A percentile compares a stretch with the other conserved stretches of the same genome.
Evolutionary conservation across 2,329 filamentous ascomycete genomes (phyloP).

Genomic region (Metarhizium robertsii): DNA sequence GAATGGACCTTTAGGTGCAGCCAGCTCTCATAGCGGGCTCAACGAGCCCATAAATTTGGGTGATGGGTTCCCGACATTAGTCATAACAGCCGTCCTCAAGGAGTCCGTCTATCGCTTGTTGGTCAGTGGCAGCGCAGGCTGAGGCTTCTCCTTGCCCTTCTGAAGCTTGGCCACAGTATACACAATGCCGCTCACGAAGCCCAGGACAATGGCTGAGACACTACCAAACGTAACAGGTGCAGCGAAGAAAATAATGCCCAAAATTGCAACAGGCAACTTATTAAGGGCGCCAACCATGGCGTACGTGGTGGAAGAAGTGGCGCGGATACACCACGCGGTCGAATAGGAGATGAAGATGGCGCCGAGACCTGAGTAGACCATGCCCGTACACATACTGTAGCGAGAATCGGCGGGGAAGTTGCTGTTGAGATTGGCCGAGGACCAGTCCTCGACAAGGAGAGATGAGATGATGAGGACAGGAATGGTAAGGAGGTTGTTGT

Average conservation of each 20-base stretch:
- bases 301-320: slow-evolving; percentile 95
- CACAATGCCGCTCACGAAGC: slow-evolving; percentile 85
- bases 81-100: background rate
- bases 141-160: slow-evolving; percentile 2
- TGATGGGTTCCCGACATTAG: background rate
- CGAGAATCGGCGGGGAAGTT: slow-evolving; percentile 81
- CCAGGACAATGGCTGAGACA: slow-evolving; percentile 81
- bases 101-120: slow-evolving; percentile 1
- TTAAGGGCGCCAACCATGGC: slow-evolving; percentile 98
- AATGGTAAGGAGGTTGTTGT: slow-evolving; percentile 97
- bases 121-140: slow-evolving; percentile 3
- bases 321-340: slow-evolving; percentile 96
- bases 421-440: slow-evolving; percentile 64
- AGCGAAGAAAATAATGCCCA: slow-evolving; percentile 89
- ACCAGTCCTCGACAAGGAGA: slow-evolving; percentile 87
- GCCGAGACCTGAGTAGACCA: slow-evolving; percentile 87
- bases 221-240: slow-evolving; percentile 88
- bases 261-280: slow-evolving; percentile 92
- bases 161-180: slow-evolving; percentile 44
- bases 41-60: background rate
- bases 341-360: slow-evolving; percentile 98
- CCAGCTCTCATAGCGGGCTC: background rate
- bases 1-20: too few species aligned
- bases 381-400: slow-evolving; percentile 72
- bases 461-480: slow-evolving; percentile 79